phyloP scores from a whole-genome alignment of 176 grass and related monocot species.

The Dendrocalamus sinicus region DNA sequence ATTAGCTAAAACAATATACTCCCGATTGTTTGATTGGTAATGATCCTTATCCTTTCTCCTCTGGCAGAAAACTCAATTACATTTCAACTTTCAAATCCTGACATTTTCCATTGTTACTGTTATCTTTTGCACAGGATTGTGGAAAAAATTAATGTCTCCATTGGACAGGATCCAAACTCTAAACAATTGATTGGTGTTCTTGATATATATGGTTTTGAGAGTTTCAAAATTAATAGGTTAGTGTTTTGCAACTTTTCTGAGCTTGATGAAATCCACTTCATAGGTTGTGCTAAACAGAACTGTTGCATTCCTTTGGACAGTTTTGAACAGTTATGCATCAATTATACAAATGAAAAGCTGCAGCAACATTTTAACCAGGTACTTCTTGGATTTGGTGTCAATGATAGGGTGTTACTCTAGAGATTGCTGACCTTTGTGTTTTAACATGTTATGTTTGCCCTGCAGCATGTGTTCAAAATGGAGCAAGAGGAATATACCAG shows the following conservation, averaged over 20 bases:
- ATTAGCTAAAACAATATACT: slow-evolving; percentile 96
- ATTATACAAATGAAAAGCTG: slow-evolving; percentile 99
- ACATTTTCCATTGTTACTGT: slow-evolving; percentile 32
- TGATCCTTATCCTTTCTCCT: slow-evolving; percentile 18
- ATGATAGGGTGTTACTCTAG: slow-evolving; percentile 16
- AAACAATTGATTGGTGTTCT: slow-evolving; percentile 98
- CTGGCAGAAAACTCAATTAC: slow-evolving; percentile 19
- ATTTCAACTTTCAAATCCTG: slow-evolving; percentile 37
- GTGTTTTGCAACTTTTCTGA: slow-evolving; percentile 33
- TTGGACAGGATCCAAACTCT: slow-evolving; percentile 98
- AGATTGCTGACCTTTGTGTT: slow-evolving; percentile 40
- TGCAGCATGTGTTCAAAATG: slow-evolving; percentile 99
- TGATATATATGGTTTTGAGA: slow-evolving; percentile 99
- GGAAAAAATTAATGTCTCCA: slow-evolving; percentile 97
- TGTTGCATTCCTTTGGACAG: slow-evolving; percentile 55
- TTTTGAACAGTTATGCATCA: slow-evolving; percentile 97
- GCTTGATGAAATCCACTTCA: background rate
- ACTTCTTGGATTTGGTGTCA: slow-evolving; percentile 21
- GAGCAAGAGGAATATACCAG: slow-evolving; percentile 98
- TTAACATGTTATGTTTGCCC: slow-evolving; percentile 44
- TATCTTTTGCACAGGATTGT: slow-evolving; percentile 79
- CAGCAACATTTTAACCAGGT: slow-evolving; percentile 99
- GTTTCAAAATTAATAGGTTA: slow-evolving; percentile 99
- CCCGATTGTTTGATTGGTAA: slow-evolving; percentile 99
- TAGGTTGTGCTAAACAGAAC: slow-evolving; percentile 23